Evolutionary conservation across 1,284 basidiomycete species (phyloP), one percentile per base, ranked within the genome.

Genomic region (Ustilago crameri): DNA sequence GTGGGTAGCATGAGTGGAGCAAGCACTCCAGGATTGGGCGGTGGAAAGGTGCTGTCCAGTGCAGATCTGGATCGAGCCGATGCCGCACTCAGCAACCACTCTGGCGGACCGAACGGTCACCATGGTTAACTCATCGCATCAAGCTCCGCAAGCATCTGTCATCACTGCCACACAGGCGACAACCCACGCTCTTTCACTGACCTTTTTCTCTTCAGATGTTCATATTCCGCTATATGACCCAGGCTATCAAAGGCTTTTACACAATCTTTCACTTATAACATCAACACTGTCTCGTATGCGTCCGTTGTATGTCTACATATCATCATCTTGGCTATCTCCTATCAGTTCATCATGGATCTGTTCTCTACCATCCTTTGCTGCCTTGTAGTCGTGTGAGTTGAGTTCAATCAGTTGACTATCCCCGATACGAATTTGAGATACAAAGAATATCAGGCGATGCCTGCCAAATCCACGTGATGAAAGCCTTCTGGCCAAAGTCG

Each of bases 1-100:
- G 76, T 80, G 2, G 78, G 78, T 23, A 77, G 75, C 60, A 74
- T 70, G 59, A 78, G 75, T 51, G 78, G 78, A 10, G 63, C 74
- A 9, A 72, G 66, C 38, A 80, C 78, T 7, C 78, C 78, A 3
- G 78, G 78, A n/a, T 53, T 79, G 12, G 73, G 73, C 15, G 74
- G 72, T 27, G 65, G 71, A 45, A 76, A 74, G 70, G 69, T 66
- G 34, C 52, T 80, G 10, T 76, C 76, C 3, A 75, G 75, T 42
- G 62, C 64, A 30, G 76, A 80, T 47, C 44, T 79, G 18, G 76
- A 80, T 38, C 49, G 67, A 5, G 76, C 76, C 12, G 78, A 80
- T 51, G 69, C 73, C 18, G 78, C 78, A 20, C 60, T 80, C 4
- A 75, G 71, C 59, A 69, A 65, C 53, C 75, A 76, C 46, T 65